Conservation (phyloP, 2,329 filamentous ascomycete species). For the Penicillium sp. region DNA sequence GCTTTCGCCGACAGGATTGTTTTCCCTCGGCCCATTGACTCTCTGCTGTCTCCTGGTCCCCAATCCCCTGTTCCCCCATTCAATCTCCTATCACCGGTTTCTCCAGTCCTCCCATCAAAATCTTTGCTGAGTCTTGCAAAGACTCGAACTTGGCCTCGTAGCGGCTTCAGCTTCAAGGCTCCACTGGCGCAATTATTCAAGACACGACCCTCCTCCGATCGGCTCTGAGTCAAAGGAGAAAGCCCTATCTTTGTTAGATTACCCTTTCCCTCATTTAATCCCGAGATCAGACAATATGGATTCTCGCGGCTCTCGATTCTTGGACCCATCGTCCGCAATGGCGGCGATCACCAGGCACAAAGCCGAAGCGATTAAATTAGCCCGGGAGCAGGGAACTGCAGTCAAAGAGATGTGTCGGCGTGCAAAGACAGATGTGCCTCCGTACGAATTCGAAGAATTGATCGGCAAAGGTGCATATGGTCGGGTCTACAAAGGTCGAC, state of each 20-base stretch:
- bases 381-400: conserved; percentile 45
- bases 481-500: conserved; percentile 50
- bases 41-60: not conserved
- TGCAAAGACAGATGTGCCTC: conserved; percentile 44
- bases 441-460: conserved; percentile 51
- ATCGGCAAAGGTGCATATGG: conserved; percentile 53
- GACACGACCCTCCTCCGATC: not conserved
- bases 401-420: conserved; percentile 48
- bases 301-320: conserved; percentile 32
- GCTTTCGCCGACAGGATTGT: not conserved
- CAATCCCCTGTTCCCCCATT: not conserved
- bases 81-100: not conserved
- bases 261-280: not conserved
- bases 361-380: conserved; percentile 48
- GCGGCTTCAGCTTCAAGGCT: not conserved
- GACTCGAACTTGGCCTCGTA: not conserved
- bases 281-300: conserved; percentile 24
- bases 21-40: not conserved
- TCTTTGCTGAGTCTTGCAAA: not conserved
- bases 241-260: not conserved
- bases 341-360: conserved; percentile 49
- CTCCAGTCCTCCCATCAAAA: not conserved
- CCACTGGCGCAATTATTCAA: not conserved
- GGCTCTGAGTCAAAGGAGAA: not conserved
- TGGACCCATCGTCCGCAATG: conserved; percentile 44